Conservation (phyloP, 805 yeast genomes). For the Barnettozyma sp. region DNA sequence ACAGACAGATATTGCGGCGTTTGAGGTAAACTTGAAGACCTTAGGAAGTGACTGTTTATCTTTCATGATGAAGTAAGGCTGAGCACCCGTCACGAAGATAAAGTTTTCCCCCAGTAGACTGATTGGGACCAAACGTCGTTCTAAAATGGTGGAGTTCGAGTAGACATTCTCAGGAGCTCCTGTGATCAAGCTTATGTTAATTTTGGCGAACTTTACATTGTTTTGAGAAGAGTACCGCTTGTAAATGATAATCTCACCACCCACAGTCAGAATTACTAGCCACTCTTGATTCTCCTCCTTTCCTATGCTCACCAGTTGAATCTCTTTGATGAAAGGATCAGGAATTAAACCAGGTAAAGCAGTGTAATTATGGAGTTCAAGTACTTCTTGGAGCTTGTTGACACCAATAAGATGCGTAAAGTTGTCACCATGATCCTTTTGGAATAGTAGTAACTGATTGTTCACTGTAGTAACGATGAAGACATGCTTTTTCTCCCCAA, state of each 20-base stretch:
- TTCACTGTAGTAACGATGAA: constrained; percentile 73
- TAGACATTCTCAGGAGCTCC: constrained; percentile 82
- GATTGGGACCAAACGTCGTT: constrained; percentile 56
- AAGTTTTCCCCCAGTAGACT: constrained; percentile 51
- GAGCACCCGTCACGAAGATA: constrained; percentile 67
- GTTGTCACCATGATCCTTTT: constrained; percentile 39
- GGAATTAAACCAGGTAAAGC: constrained; percentile 40
- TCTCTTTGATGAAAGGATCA: constrained; percentile 69
- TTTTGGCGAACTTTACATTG: constrained; percentile 37
- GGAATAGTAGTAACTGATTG: constrained; percentile 61
- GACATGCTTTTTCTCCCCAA: constrained; percentile 32
- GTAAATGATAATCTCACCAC: constrained; percentile 73
- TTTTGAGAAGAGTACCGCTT: constrained; percentile 43
- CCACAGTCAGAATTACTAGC: constrained; percentile 65
- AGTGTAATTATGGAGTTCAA: constrained; percentile 27
- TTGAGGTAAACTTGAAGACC: constrained; percentile 57
- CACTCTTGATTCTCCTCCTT: constrained; percentile 59
- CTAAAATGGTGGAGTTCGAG: constrained; percentile 51
- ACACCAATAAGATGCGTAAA: constrained; percentile 33
- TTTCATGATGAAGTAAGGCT: constrained; percentile 63
- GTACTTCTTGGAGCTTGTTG: constrained; percentile 34
- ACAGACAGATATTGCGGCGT: constrained; percentile 62
- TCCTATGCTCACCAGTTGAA: constrained; percentile 59
- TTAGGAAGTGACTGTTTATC: constrained; percentile 57
- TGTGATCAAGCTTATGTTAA: constrained; percentile 40